Base-by-base conservation (phyloP, 208 protist genomes). In the Crithidia acanthocephali region DNA sequence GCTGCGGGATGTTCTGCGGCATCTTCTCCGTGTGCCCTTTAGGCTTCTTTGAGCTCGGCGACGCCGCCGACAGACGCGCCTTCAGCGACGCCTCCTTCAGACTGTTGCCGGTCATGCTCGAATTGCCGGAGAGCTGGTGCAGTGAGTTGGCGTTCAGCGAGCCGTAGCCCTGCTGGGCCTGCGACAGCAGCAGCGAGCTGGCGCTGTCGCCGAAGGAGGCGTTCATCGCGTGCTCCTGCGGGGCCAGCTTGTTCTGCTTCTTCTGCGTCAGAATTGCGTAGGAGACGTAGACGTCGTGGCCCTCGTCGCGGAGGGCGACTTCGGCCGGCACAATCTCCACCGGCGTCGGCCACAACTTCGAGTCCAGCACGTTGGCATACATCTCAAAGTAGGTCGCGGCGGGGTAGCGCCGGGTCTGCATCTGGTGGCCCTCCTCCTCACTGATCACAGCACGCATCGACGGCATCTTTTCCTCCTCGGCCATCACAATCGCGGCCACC, bases 111-210 rank as follows among this genome's bases (percentile, higher is more conserved):
- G 75, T 83, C 53, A 83, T 79, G 50, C 84, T 92, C 15, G 75
- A 74, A 61, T 81, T 84, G 15, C 65, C 76, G 32, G 85, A 86
- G 47, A 85, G 55, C 57, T 90, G 86, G 13, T 92, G 80, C 13
- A 95, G 78, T 9, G 90, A 92, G 71, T 95, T 88, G 0, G 90
- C 90, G 78, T 92, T 95, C 30, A 95, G 74, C 15, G 87, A 90
- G 56, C 90, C 90, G 69, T 95, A 95, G n/a, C 90, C 90, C 40
- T 92, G 77, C 63, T 80, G 76, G 0, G 85, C 86, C 64, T 88
- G 74, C 35, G 79, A 84, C 57, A 86, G 57, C 22, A 95, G 65
- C 18, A 92, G 58, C 22, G 80, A 86, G 63, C 62, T 79, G 8
- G 85, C 80, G 42, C 56, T 83, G 28, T 86, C 80, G 40, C 79